phyloP scores from a whole-genome alignment of 1,139 yeast genomes.

The Lodderomyces orthopsilosis region DNA sequence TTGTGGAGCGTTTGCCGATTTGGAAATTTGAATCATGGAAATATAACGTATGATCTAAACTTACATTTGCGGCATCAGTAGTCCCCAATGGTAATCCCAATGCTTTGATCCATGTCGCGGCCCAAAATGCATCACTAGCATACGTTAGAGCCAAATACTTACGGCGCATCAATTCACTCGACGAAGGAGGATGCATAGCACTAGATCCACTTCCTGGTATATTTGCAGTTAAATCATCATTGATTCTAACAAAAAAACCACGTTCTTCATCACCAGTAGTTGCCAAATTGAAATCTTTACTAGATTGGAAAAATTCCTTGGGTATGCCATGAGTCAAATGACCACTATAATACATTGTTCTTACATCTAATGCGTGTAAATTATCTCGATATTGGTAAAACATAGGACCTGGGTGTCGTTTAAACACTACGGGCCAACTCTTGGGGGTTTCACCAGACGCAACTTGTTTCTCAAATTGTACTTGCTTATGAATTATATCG shows the following conservation, averaged over 20 bases:
- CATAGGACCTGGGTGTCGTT: slow-evolving; percentile 26
- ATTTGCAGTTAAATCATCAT: slow-evolving; percentile 22
- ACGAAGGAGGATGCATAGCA: slow-evolving; percentile 15
- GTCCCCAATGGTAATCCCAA: slow-evolving; percentile 27
- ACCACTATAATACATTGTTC: slow-evolving; percentile 29
- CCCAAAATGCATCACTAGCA: slow-evolving; percentile 24
- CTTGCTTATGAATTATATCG: slow-evolving; percentile 16
- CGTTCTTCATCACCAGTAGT: slow-evolving; percentile 28
- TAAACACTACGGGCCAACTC: slow-evolving; percentile 29
- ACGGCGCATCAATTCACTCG: slow-evolving; percentile 19
- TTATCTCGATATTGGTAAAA: slow-evolving; percentile 33
- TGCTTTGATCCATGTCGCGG: slow-evolving; percentile 21
- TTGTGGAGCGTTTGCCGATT: not conserved
- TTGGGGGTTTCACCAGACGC: slow-evolving; percentile 12
- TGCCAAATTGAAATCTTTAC: slow-evolving; percentile 16
- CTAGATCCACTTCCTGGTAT: not conserved
- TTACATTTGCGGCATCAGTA: slow-evolving; percentile 21
- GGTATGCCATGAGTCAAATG: slow-evolving; percentile 30
- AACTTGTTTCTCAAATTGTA: slow-evolving; percentile 9
- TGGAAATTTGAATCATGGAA: slow-evolving; percentile 30
- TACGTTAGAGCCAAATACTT: slow-evolving; percentile 13
- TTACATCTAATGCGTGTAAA: slow-evolving; percentile 24
- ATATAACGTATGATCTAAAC: slow-evolving; percentile 42
- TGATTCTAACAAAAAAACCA: slow-evolving; percentile 33
- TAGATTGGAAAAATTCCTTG: slow-evolving; percentile 24